These are phyloP conservation scores for Triticum dicoccoides DNA, from an alignment of 176 grass and related monocot genomes.

Conservation along the genomic window DNA sequence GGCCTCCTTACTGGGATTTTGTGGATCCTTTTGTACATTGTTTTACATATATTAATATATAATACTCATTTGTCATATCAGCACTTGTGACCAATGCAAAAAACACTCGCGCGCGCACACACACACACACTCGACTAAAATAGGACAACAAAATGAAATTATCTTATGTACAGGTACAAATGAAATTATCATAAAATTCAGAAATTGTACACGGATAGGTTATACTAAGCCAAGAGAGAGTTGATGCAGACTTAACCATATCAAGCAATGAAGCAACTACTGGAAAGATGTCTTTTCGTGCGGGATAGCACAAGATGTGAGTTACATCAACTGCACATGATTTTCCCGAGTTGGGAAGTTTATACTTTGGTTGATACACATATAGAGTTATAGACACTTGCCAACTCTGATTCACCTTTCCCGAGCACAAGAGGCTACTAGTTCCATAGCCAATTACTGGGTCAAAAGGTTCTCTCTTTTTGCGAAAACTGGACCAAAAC, in stretches of 20 bases:
- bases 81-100: not conserved
- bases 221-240: not conserved
- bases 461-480: not conserved
- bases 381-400: slow-evolving; percentile 2
- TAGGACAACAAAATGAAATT: not conserved
- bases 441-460: slow-evolving; percentile 9
- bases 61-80: not conserved
- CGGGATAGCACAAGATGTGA: not conserved
- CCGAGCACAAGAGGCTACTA: not conserved
- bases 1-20: not conserved
- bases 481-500: not conserved
- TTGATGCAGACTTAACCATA: not conserved
- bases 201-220: not conserved
- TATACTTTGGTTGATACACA: not conserved
- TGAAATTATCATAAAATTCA: not conserved
- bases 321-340: not conserved
- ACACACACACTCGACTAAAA: not conserved
- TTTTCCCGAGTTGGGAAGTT: not conserved
- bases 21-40: not conserved
- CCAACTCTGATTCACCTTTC: not conserved
- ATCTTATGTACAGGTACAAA: not conserved
- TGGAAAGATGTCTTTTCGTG: not conserved
- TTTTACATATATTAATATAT: slow-evolving; percentile 1
- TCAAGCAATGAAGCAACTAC: not conserved
- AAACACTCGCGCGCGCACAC: no score